Evolutionary conservation across 805 yeast genomes (phyloP).

Genomic region (Phaffomyces opuntiae): DNA sequence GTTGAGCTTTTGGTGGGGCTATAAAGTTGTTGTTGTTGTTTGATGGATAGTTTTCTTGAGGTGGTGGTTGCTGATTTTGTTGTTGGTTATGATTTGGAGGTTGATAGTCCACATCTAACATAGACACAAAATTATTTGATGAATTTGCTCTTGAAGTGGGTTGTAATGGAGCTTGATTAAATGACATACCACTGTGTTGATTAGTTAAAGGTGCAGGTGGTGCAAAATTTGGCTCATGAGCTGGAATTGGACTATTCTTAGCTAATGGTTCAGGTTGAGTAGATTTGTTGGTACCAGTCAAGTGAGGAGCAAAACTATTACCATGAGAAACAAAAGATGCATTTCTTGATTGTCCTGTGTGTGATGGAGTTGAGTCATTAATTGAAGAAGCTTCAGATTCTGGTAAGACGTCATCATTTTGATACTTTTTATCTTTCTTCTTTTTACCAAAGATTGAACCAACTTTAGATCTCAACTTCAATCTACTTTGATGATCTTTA

Average conservation of each 20-base stretch:
- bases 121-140: neutral
- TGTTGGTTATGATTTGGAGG: too few species aligned
- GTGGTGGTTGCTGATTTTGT: too few species aligned
- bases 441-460: slow-evolving; percentile 72
- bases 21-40: neutral
- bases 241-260: slow-evolving; percentile 4
- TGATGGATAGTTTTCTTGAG: neutral
- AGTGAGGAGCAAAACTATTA: too few species aligned
- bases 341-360: slow-evolving; percentile 14
- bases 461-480: slow-evolving; percentile 55
- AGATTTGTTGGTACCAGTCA: neutral
- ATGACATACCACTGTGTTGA: slow-evolving; percentile 17
- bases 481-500: slow-evolving; percentile 24
- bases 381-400: slow-evolving; percentile 23
- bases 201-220: neutral
- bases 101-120: too few species aligned
- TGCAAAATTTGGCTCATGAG: slow-evolving; percentile 2
- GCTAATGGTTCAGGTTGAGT: slow-evolving; percentile 11
- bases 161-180: slow-evolving; percentile 29
- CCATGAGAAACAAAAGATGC: slow-evolving; percentile 14
- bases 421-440: slow-evolving; percentile 35
- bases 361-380: slow-evolving; percentile 9
- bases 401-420: slow-evolving; percentile 11
- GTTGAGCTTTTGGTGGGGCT: slow-evolving; percentile 14
- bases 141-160: slow-evolving; percentile 25